Evolutionary conservation across 805 yeast genomes (phyloP).

Genomic region (Hanseniaspora mollemarum): DNA sequence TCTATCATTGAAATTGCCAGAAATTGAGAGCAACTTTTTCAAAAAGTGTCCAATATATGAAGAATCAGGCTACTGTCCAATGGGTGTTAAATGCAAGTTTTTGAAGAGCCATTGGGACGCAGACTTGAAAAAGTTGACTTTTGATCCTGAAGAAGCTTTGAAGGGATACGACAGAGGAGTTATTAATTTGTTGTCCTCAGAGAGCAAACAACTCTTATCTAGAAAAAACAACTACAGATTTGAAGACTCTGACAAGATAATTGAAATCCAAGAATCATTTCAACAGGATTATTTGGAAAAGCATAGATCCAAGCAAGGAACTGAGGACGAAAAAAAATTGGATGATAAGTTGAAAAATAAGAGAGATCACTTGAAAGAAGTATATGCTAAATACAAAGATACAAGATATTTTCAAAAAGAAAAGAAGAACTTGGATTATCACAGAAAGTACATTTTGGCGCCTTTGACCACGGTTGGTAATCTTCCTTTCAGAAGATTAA

Average conservation of each 20-base stretch:
- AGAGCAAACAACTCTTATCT: conserved; percentile 30
- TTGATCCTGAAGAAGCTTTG: conserved; percentile 30
- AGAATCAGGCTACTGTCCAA: conserved; percentile 80
- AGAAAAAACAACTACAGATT: conserved; percentile 47
- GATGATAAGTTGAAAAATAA: conserved; percentile 21
- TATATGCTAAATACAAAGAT: conserved; percentile 45
- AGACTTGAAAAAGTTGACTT: conserved; percentile 34
- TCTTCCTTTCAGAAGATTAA: conserved; percentile 83
- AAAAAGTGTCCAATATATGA: conserved; percentile 64
- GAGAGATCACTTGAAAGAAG: conserved; percentile 27
- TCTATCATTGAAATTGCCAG: conserved; percentile 53
- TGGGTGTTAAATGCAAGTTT: conserved; percentile 90
- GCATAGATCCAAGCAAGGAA: conserved; percentile 22
- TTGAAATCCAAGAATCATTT: conserved; percentile 54
- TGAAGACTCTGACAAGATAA: conserved; percentile 44
- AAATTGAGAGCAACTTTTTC: conserved; percentile 44
- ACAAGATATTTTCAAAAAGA: conserved; percentile 69
- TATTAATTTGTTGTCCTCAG: conserved; percentile 47
- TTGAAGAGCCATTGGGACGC: conserved; percentile 53
- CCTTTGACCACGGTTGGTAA: conserved; percentile 98
- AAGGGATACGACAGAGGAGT: conserved; percentile 38
- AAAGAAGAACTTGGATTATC: conserved; percentile 57
- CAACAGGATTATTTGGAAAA: conserved; percentile 32
- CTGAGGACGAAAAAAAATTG: conserved; percentile 22
- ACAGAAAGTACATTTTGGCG: conserved; percentile 73